Percentiles rank a stretch among this genome's conserved stretches.
These are phyloP conservation scores for Cyberlindnera veronae DNA, from an alignment of 805 yeast genomes.

Conservation along the genomic window DNA sequence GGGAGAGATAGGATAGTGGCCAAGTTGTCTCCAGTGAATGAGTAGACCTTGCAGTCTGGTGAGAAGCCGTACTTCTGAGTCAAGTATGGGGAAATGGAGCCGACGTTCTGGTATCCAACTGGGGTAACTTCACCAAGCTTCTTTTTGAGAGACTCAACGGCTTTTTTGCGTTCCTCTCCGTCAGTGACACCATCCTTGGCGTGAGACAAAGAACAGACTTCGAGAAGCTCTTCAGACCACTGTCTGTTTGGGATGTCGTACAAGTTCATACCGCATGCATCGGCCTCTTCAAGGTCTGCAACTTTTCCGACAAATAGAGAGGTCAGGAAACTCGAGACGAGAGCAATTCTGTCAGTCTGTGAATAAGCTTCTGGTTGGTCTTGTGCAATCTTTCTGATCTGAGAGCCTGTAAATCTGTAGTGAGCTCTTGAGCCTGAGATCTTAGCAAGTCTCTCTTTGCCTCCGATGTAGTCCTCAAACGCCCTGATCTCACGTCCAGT, in stretches of 20 bases:
- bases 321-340: slow-evolving; percentile 77
- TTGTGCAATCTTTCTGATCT: slow-evolving; percentile 68
- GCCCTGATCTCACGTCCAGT: slow-evolving; percentile 63
- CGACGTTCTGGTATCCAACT: slow-evolving; percentile 46
- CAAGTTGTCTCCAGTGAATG: slow-evolving; percentile 89
- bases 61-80: slow-evolving; percentile 60
- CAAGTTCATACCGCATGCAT: slow-evolving; percentile 91
- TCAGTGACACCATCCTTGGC: slow-evolving; percentile 26
- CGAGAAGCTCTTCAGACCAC: slow-evolving; percentile 55
- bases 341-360: slow-evolving; percentile 57
- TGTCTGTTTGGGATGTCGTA: slow-evolving; percentile 61
- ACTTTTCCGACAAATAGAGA: slow-evolving; percentile 64
- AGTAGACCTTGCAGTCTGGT: slow-evolving; percentile 53
- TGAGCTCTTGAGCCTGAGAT: slow-evolving; percentile 87
- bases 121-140: slow-evolving; percentile 56
- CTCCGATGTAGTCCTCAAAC: slow-evolving; percentile 63
- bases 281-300: slow-evolving; percentile 71
- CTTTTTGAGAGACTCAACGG: slow-evolving; percentile 34
- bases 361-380: slow-evolving; percentile 48
- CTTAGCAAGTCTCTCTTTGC: slow-evolving; percentile 53
- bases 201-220: slow-evolving; percentile 34
- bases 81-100: slow-evolving; percentile 58
- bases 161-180: slow-evolving; percentile 1
- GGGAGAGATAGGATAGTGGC: slow-evolving; percentile 87
- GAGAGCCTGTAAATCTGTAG: slow-evolving; percentile 89